Percentiles rank a stretch among this genome's conserved stretches.
These are phyloP conservation scores for Nigrospora osmanthi DNA, from an alignment of 2,329 filamentous ascomycete genomes.

Conservation along the genomic window DNA sequence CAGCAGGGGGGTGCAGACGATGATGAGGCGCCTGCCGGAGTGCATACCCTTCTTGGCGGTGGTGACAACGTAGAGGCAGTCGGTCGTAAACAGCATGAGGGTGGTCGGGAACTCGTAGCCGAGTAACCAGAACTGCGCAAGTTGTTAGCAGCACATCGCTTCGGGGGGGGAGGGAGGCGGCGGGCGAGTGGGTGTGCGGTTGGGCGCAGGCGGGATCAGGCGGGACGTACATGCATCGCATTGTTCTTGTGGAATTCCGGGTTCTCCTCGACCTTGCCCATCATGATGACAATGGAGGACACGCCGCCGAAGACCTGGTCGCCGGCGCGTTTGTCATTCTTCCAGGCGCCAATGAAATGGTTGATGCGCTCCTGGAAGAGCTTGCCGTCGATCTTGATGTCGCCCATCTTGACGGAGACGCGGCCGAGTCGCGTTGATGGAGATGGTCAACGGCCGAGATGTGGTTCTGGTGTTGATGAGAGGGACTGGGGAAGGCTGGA, in stretches of 20 bases:
- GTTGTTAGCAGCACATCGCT: conserved; percentile 8
- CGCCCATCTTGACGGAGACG: conserved; percentile 44
- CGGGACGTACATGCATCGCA: conserved; percentile 74
- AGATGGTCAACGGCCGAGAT: too few species aligned
- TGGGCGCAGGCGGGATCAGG: neutral
- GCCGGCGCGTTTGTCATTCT: conserved; percentile 84
- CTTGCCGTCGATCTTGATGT: conserved; percentile 93
- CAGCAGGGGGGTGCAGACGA: conserved; percentile 8
- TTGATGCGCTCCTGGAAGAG: conserved; percentile 90
- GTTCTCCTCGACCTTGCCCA: conserved; percentile 90
- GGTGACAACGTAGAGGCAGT: conserved; percentile 85
- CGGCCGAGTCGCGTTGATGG: too few species aligned
- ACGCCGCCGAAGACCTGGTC: conserved; percentile 81
- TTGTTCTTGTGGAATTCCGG: conserved; percentile 92
- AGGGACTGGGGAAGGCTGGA: too few species aligned
- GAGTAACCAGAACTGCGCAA: conserved; percentile 82
- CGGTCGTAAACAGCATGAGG: conserved; percentile 82
- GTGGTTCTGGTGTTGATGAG: too few species aligned
- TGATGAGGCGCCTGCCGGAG: neutral
- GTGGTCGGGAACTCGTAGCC: conserved; percentile 98
- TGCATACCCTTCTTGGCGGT: conserved; percentile 87
- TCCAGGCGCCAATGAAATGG: conserved; percentile 86
- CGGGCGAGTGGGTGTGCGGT: conserved; percentile 1
- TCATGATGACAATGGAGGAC: conserved; percentile 78
- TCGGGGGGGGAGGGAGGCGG: too few species aligned